Evolutionary conservation across 148 eudicot genomes (phyloP).

Genomic region (Dianthus caryophyllus): DNA sequence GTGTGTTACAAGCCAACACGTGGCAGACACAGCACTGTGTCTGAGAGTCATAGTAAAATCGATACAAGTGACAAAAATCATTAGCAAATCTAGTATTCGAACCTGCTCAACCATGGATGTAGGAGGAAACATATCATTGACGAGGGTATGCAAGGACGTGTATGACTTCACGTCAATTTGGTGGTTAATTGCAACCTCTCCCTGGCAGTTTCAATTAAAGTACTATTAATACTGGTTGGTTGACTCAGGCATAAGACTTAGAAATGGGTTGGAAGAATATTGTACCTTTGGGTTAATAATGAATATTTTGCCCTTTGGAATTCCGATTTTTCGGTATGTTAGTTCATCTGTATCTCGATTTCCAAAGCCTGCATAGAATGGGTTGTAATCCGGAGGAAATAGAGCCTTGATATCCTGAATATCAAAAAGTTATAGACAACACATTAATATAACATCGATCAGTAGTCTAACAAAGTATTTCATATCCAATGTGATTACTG

Average conservation of each 20-base stretch:
- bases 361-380: conserved; percentile 97
- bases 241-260: background rate
- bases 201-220: conserved; percentile 39
- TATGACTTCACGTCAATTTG: conserved; percentile 79
- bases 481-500: background rate
- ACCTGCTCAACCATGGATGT: conserved; percentile 92
- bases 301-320: conserved; percentile 95
- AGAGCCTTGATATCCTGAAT: conserved; percentile 92
- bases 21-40: too few relatives aligned
- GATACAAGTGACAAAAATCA: background rate
- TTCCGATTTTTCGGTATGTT: conserved; percentile 87
- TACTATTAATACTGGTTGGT: background rate
- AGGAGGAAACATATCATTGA: conserved; percentile 98
- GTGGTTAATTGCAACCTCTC: conserved; percentile 90
- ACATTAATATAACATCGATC: background rate
- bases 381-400: conserved; percentile 91
- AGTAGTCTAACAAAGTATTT: background rate
- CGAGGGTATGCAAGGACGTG: conserved; percentile 87
- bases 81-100: conserved; percentile 4
- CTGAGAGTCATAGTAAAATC: too few relatives aligned
- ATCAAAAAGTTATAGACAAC: background rate
- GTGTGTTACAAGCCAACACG: too few relatives aligned
- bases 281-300: conserved; percentile 97
- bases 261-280: background rate
- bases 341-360: conserved; percentile 98